phyloP scores from a whole-genome alignment of 2,329 filamentous ascomycete species.

The Diaporthe ampelina region DNA sequence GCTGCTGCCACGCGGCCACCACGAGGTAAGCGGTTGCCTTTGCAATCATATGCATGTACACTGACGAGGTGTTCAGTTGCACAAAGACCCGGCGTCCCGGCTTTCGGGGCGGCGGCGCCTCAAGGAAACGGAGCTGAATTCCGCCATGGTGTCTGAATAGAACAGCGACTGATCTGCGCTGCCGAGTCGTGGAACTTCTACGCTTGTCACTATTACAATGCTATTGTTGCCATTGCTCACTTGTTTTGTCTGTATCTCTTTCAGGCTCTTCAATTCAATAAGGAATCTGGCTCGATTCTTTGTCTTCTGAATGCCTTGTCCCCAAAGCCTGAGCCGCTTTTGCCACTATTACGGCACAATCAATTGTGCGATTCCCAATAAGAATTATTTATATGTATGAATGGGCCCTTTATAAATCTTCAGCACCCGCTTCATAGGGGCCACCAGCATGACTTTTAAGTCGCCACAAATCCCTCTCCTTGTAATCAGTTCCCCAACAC shows the following conservation, averaged over 20 bases:
- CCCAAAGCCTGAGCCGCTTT: background rate
- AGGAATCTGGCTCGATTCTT: background rate
- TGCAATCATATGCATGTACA: too few species aligned
- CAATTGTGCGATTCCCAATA: background rate
- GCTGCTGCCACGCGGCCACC: slow-evolving; percentile 33
- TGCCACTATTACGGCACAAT: background rate
- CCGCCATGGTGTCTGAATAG: slow-evolving; percentile 8
- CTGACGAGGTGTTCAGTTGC: slow-evolving; percentile 26
- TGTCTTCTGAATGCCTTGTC: background rate
- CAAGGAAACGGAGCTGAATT: background rate
- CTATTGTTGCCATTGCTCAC: background rate
- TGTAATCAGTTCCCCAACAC: background rate
- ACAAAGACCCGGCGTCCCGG: slow-evolving; percentile 23
- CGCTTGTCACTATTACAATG: background rate
- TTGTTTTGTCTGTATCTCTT: background rate
- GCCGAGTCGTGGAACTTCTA: background rate
- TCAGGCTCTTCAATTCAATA: background rate
- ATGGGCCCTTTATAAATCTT: background rate
- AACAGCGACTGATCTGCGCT: background rate
- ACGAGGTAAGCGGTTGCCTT: slow-evolving; percentile 22
- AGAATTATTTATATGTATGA: background rate
- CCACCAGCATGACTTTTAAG: background rate
- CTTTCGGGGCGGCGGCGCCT: background rate
- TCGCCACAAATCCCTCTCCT: background rate
- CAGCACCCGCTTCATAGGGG: too few species aligned